Evolutionary conservation across 352 stramenopile species (phyloP).

Genomic region (Globisporangium parvum): DNA sequence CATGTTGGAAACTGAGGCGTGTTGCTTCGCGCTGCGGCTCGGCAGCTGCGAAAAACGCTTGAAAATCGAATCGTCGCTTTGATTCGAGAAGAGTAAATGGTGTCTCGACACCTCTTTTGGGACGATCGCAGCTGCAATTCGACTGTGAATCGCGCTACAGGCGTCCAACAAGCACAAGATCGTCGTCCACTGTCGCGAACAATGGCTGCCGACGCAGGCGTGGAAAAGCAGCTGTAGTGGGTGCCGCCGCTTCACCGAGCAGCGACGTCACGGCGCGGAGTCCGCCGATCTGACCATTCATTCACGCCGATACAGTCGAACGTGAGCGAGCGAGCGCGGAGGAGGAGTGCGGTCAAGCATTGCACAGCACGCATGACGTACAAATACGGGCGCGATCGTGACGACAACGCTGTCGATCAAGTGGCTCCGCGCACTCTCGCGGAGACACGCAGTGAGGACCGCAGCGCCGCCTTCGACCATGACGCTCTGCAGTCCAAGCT

Average conservation of each 20-base stretch:
- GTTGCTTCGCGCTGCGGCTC: no score
- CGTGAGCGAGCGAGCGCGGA: not conserved
- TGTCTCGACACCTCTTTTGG: no score
- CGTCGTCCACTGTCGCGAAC: conserved; percentile 2
- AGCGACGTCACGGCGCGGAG: conserved; percentile 35
- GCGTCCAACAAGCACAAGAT: conserved; percentile 13
- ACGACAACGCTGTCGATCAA: conserved; percentile 67
- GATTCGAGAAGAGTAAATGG: no score
- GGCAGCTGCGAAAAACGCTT: no score
- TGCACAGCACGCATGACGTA: conserved; percentile 29
- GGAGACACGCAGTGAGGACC: conserved; percentile 71
- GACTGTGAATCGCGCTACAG: not conserved
- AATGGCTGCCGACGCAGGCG: not conserved
- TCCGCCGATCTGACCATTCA: conserved; percentile 41
- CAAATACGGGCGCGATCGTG: conserved; percentile 77
- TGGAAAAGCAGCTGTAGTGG: not conserved
- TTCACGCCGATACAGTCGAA: not conserved
- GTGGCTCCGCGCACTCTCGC: conserved; percentile 23
- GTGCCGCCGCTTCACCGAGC: conserved; percentile 10
- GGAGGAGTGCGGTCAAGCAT: no score
- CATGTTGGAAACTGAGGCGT: not conserved
- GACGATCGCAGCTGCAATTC: no score
- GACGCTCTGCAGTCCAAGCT: conserved; percentile 45
- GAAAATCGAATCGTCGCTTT: no score
- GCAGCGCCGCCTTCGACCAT: conserved; percentile 82